phyloP scores from a whole-genome alignment of 306 rosid genomes.

The Datisca glomerata region DNA sequence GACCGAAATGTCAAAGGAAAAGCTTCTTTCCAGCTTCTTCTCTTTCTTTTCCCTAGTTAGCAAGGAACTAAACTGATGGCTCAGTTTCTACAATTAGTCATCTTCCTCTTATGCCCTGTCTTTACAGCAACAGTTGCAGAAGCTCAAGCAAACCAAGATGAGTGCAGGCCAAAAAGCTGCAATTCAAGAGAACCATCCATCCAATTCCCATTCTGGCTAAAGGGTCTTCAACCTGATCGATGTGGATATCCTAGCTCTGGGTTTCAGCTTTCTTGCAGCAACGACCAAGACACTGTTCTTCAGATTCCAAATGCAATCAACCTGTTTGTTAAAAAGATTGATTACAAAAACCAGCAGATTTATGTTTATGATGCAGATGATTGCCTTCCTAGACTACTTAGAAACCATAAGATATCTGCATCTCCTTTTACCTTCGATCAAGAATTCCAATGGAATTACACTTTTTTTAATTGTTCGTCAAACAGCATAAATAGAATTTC shows the following conservation, averaged over 20 bases:
- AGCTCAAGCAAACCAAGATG: conserved; percentile 3
- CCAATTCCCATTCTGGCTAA: conserved; percentile 15
- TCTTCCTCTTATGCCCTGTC: background rate
- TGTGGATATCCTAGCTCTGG: conserved; percentile 10
- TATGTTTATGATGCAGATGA: background rate
- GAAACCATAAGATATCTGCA: background rate
- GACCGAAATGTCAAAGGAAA: too few relatives aligned
- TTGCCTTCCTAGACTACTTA: background rate
- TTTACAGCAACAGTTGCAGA: background rate
- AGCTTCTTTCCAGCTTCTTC: too few relatives aligned
- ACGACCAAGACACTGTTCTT: background rate
- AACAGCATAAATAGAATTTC: background rate
- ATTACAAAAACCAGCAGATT: conserved; percentile 3
- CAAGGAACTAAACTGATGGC: too few relatives aligned
- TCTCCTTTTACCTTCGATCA: conserved; percentile 2
- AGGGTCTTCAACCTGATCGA: background rate
- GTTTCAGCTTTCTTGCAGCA: conserved; percentile 3
- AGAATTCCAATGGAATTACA: background rate
- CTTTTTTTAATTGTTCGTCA: conserved; percentile 9
- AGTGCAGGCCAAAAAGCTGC: conserved; percentile 1
- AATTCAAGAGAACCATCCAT: conserved; percentile 1
- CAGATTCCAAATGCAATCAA: conserved; percentile 4
- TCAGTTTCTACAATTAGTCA: too few relatives aligned
- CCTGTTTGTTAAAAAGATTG: background rate
- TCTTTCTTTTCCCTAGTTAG: too few relatives aligned